phyloP scores from a whole-genome alignment of 1,139 yeast species.

The Casaregolazyma suthepensis region DNA sequence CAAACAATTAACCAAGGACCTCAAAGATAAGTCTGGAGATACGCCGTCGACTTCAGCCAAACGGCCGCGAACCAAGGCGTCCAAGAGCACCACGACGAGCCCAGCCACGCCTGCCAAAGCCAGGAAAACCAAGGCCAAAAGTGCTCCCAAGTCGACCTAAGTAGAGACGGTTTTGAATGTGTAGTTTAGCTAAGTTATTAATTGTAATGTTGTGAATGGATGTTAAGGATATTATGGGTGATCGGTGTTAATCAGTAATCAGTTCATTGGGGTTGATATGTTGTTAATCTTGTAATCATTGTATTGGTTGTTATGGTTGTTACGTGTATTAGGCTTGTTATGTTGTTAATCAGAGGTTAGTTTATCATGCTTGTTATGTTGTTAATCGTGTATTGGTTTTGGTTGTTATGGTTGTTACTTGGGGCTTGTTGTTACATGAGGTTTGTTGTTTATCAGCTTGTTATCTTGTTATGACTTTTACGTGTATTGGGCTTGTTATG shows the following conservation, averaged over 20 bases:
- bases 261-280: no score
- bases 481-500: no score
- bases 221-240: neutral
- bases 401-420: no score
- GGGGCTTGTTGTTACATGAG: no score
- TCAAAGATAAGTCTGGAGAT: neutral
- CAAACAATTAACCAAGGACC: neutral
- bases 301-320: no score
- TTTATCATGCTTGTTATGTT: no score
- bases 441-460: no score
- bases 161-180: neutral
- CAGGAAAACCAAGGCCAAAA: neutral
- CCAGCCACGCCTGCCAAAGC: neutral
- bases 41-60: neutral
- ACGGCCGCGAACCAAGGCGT: neutral
- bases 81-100: neutral
- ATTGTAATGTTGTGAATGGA: neutral
- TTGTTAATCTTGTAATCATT: neutral
- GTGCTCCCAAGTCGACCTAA: neutral
- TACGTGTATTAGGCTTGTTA: no score
- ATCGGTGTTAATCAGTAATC: no score
- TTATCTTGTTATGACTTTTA: no score
- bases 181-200: neutral
- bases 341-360: no score
- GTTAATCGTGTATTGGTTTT: no score